phyloP scores from a whole-genome alignment of 495 filamentous ascomycete genomes.

The Cairneyella variabilis region DNA sequence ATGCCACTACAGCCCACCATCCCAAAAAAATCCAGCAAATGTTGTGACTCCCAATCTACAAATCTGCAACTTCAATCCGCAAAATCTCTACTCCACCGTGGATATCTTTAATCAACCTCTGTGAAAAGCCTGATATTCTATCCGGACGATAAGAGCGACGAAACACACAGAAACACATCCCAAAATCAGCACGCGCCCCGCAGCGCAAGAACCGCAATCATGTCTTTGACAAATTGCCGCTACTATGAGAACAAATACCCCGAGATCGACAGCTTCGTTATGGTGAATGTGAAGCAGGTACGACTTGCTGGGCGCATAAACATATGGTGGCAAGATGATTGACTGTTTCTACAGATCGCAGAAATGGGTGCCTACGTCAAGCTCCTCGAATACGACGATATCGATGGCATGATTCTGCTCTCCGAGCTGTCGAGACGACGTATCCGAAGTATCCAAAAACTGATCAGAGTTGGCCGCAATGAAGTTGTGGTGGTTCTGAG shows the following conservation, averaged over 20 bases:
- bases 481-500: slow-evolving; percentile 97
- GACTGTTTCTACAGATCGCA: slow-evolving; percentile 63
- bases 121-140: neutral
- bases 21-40: neutral
- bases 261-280: slow-evolving; percentile 98
- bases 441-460: slow-evolving; percentile 97
- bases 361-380: slow-evolving; percentile 99
- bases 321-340: neutral
- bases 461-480: slow-evolving; percentile 95
- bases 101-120: neutral
- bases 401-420: slow-evolving; percentile 98
- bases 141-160: neutral
- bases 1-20: neutral
- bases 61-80: neutral
- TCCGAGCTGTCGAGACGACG: slow-evolving; percentile 93
- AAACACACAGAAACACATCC: neutral
- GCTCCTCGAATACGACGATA: slow-evolving; percentile 98
- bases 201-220: slow-evolving; percentile 38
- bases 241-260: slow-evolving; percentile 99
- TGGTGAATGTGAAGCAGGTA: slow-evolving; percentile 98
- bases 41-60: neutral
- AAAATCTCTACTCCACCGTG: neutral
- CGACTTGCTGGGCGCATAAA: slow-evolving; percentile 15
- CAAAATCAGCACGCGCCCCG: slow-evolving; percentile 9
- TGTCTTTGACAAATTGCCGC: slow-evolving; percentile 98